A percentile compares a stretch with the other conserved stretches of the same genome.
Evolutionary conservation across 208 protist species (phyloP).

Genomic region (Strigomonas culicis): DNA sequence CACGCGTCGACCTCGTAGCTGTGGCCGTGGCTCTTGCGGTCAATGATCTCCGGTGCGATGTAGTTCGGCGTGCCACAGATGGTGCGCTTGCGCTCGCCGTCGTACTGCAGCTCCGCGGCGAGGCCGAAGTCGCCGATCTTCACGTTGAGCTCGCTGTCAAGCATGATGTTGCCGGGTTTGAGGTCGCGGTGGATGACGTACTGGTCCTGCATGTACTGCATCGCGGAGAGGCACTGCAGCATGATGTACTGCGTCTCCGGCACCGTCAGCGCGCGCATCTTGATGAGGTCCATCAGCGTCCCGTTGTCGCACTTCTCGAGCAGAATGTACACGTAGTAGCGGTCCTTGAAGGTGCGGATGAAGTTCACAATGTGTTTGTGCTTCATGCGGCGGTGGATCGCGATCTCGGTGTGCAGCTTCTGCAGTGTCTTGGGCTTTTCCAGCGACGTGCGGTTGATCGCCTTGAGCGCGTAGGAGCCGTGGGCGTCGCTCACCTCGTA

Average conservation of each 20-base stretch:
- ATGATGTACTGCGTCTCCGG: conserved; percentile 94
- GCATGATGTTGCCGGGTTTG: conserved; percentile 96
- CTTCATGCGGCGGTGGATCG: conserved; percentile 94
- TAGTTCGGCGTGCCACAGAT: conserved; percentile 97
- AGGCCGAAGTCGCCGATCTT: conserved; percentile 97
- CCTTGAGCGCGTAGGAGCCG: conserved; percentile 93
- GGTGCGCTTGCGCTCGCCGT: conserved; percentile 93
- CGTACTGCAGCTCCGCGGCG: conserved; percentile 85
- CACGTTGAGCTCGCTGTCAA: conserved; percentile 82
- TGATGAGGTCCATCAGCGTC: conserved; percentile 96
- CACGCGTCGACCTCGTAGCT: conserved; percentile 98
- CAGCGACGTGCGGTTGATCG: conserved; percentile 90
- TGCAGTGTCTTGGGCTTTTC: conserved; percentile 92
- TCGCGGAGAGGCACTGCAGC: conserved; percentile 91
- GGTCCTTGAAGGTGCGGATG: conserved; percentile 96
- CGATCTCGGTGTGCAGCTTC: conserved; percentile 97
- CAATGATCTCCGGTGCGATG: conserved; percentile 94
- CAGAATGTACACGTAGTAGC: conserved; percentile 97
- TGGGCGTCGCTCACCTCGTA: conserved; percentile 90
- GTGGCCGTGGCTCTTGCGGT: conserved; percentile 86
- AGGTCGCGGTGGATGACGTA: conserved; percentile 97
- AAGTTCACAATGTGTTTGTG: conserved; percentile 97
- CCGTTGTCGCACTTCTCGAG: conserved; percentile 97
- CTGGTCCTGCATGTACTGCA: conserved; percentile 94
- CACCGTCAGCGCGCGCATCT: conserved; percentile 89